These are phyloP conservation scores for Kodamaea kaohsiungensis DNA, from an alignment of 805 yeast genomes.

Conservation along the genomic window DNA sequence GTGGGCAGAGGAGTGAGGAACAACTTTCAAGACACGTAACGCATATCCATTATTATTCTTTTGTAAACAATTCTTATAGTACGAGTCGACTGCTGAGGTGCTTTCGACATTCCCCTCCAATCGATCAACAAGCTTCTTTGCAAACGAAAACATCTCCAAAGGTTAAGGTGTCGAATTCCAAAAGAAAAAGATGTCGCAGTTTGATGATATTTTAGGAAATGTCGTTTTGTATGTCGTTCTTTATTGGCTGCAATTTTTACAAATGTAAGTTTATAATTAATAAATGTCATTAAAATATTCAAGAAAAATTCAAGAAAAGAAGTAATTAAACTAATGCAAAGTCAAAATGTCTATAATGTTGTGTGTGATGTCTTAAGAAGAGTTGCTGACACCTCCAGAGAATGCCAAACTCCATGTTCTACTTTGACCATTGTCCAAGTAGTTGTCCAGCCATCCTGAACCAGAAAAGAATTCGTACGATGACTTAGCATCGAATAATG, in stretches of 20 bases:
- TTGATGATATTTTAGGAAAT: neutral
- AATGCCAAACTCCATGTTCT: constrained; percentile 63
- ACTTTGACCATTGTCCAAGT: constrained; percentile 64
- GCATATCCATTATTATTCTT: constrained; percentile 44
- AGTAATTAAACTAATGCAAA: neutral
- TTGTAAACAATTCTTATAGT: constrained; percentile 32
- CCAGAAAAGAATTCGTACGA: constrained; percentile 46
- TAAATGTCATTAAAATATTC: neutral
- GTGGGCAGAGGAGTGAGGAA: constrained; percentile 38
- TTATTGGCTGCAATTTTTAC: neutral
- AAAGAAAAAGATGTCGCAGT: neutral
- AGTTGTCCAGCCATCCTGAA: constrained; percentile 28
- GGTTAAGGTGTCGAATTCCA: neutral
- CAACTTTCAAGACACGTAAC: constrained; percentile 38
- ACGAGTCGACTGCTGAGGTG: constrained; percentile 28
- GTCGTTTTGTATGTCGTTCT: neutral
- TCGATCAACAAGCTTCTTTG: constrained; percentile 43
- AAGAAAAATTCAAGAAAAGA: neutral
- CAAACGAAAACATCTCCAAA: constrained; percentile 42
- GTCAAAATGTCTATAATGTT: neutral
- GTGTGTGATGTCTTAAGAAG: constrained; percentile 11
- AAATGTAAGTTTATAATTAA: neutral
- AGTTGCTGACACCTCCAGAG: constrained; percentile 48
- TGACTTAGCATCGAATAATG: constrained; percentile 41
- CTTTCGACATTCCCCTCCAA: constrained; percentile 30